These are phyloP conservation scores for Yamadazyma taylorii DNA, from an alignment of 1,139 yeast genomes.

Conservation along the genomic window DNA sequence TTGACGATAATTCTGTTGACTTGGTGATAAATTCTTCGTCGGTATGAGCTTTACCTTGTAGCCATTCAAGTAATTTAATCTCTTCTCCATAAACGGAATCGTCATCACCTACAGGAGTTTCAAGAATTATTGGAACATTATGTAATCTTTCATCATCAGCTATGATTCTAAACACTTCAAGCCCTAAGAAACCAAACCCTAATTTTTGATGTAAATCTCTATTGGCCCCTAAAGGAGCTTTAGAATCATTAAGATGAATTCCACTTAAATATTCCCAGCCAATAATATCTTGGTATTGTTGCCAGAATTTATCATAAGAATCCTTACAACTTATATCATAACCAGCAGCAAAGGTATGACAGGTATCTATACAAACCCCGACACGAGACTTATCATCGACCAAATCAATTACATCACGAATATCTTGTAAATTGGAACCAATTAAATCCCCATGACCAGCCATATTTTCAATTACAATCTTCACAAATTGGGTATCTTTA, in stretches of 20 bases:
- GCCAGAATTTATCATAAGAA: slow-evolving; percentile 67
- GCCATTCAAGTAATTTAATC: slow-evolving; percentile 73
- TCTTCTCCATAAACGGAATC: slow-evolving; percentile 75
- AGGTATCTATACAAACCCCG: slow-evolving; percentile 94
- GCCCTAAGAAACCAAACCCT: slow-evolving; percentile 86
- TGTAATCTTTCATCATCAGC: slow-evolving; percentile 67
- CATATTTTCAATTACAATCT: slow-evolving; percentile 93
- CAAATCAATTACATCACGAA: slow-evolving; percentile 69
- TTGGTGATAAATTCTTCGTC: slow-evolving; percentile 58
- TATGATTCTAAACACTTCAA: slow-evolving; percentile 76
- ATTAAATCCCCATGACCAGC: slow-evolving; percentile 94
- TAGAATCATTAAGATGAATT: slow-evolving; percentile 89
- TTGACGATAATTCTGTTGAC: slow-evolving; percentile 46
- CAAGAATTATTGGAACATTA: slow-evolving; percentile 79
- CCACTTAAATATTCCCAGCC: slow-evolving; percentile 79
- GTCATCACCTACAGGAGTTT: slow-evolving; percentile 73
- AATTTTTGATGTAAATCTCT: slow-evolving; percentile 88
- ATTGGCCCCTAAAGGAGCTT: slow-evolving; percentile 88
- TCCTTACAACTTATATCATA: slow-evolving; percentile 69
- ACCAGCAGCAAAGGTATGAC: slow-evolving; percentile 96
- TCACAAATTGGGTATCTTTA: slow-evolving; percentile 70
- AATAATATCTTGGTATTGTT: slow-evolving; percentile 64
- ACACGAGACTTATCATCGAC: slow-evolving; percentile 77
- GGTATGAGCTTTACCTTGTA: slow-evolving; percentile 51
- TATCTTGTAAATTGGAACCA: slow-evolving; percentile 79